Conservation (phyloP, 192 early-diverging fungal genomes). For the Coemansia sp. region DNA sequence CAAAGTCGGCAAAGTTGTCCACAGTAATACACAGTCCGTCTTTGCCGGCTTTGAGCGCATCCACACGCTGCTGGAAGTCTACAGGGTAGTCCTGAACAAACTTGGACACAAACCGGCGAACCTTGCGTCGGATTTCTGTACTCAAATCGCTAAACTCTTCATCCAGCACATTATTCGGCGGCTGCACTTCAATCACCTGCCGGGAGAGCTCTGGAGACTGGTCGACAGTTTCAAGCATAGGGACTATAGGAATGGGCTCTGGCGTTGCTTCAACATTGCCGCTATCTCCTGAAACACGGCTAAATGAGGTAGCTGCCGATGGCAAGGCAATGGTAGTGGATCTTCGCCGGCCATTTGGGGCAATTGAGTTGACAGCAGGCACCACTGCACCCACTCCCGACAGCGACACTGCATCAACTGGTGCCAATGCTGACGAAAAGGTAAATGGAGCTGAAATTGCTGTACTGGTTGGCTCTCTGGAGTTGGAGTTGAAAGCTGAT, state of each 20-base stretch:
- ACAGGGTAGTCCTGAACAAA: slow-evolving; percentile 26
- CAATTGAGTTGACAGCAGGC: neutral
- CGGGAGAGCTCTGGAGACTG: slow-evolving; percentile 16
- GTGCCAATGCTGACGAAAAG: slow-evolving; percentile 6
- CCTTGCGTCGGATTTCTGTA: slow-evolving; percentile 17
- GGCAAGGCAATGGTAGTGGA: slow-evolving; percentile 25
- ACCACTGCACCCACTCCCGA: slow-evolving; percentile 6
- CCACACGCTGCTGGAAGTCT: slow-evolving; percentile 45
- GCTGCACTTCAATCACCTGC: slow-evolving; percentile 13
- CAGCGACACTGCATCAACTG: slow-evolving; percentile 2
- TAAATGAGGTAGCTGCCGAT: neutral
- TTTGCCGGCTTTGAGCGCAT: slow-evolving; percentile 14
- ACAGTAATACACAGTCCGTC: slow-evolving; percentile 30
- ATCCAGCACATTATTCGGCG: slow-evolving; percentile 23
- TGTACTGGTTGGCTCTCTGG: neutral
- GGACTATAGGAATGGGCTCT: neutral
- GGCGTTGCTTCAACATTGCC: slow-evolving; percentile 21
- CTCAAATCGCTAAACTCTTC: slow-evolving; percentile 24
- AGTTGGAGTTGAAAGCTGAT: neutral
- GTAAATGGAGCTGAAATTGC: slow-evolving; percentile 7
- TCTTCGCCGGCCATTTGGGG: slow-evolving; percentile 11
- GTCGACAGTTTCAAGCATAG: slow-evolving; percentile 13
- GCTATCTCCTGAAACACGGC: slow-evolving; percentile 24
- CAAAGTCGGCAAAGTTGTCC: slow-evolving; percentile 30
- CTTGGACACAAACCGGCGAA: slow-evolving; percentile 29